A percentile compares a stretch with the other conserved stretches of the same genome.
phyloP scores from a whole-genome alignment of 139 green algal species.

The Volvox africanus region DNA sequence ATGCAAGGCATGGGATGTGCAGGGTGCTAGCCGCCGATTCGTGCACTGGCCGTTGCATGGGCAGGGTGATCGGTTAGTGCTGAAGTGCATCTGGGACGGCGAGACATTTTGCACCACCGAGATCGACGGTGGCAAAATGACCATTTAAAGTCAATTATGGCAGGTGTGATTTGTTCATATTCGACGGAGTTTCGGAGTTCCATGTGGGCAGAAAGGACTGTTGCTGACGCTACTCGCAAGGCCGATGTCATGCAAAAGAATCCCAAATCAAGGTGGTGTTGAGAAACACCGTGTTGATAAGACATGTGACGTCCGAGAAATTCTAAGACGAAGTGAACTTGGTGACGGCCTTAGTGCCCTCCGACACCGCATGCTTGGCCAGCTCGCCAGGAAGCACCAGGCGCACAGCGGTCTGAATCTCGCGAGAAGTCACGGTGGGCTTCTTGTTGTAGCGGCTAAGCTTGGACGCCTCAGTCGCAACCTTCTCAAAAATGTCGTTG shows the following conservation, averaged over 20 bases:
- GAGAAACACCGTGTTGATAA: conserved; percentile 13
- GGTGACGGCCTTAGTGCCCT: conserved; percentile 31
- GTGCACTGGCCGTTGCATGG: conserved; percentile 33
- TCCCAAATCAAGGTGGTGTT: neutral
- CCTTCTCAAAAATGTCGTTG: conserved; percentile 90
- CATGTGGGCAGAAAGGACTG: neutral
- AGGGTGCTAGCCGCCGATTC: conserved; percentile 5
- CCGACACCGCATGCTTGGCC: conserved; percentile 50
- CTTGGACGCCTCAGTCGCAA: conserved; percentile 80
- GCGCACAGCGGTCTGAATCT: conserved; percentile 21
- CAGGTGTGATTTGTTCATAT: neutral
- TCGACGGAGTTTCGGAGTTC: neutral
- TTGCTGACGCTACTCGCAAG: too few relatives aligned
- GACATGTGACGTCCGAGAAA: neutral
- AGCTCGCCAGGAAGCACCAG: conserved; percentile 27
- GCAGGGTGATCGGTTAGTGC: neutral
- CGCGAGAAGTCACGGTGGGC: conserved; percentile 6
- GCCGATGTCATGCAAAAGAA: too few relatives aligned
- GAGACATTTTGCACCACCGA: neutral
- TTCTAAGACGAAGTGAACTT: conserved; percentile 39
- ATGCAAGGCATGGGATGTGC: neutral
- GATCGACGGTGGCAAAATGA: neutral
- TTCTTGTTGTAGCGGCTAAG: conserved; percentile 30
- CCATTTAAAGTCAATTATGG: too few relatives aligned
- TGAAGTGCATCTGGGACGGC: neutral